Evolutionary conservation across 116 monocot species (phyloP).

Genomic region (Iris pallida): DNA sequence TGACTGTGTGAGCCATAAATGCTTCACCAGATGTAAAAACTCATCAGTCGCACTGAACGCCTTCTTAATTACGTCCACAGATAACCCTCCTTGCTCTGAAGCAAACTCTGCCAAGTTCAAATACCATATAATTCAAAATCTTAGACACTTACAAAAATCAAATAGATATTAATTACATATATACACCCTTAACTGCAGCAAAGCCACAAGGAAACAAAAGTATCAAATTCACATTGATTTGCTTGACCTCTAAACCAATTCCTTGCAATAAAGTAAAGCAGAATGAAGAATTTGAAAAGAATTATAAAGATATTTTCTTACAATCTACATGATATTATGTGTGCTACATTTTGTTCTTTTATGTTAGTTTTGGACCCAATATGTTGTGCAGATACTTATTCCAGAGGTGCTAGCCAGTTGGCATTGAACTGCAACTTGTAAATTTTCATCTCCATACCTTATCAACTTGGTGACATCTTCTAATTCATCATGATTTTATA

Average conservation of each 20-base stretch:
- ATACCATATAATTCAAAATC: too few species aligned
- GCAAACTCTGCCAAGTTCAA: constrained; percentile 25
- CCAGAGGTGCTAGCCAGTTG: constrained; percentile 81
- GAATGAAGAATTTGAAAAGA: too few species aligned
- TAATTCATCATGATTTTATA: not conserved
- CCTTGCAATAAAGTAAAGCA: too few species aligned
- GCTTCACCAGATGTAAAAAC: constrained; percentile 33
- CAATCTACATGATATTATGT: not conserved
- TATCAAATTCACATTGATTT: too few species aligned
- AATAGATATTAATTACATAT: too few species aligned
- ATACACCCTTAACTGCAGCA: too few species aligned
- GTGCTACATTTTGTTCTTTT: not conserved
- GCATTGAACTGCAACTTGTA: constrained; percentile 97
- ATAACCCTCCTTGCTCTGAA: constrained; percentile 43
- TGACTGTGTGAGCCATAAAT: constrained; percentile 27
- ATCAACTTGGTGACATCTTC: not conserved
- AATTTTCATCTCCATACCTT: constrained; percentile 5
- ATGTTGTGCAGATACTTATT: constrained; percentile 65
- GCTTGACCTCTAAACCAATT: too few species aligned
- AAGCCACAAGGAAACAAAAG: too few species aligned
- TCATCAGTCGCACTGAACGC: constrained; percentile 57
- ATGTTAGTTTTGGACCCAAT: constrained; percentile 3
- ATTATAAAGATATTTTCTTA: not conserved
- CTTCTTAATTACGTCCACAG: constrained; percentile 46
- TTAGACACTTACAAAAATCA: too few species aligned